These are phyloP conservation scores for Mucor irregularis DNA, from an alignment of 371 early-diverging fungal species.

Conservation along the genomic window DNA sequence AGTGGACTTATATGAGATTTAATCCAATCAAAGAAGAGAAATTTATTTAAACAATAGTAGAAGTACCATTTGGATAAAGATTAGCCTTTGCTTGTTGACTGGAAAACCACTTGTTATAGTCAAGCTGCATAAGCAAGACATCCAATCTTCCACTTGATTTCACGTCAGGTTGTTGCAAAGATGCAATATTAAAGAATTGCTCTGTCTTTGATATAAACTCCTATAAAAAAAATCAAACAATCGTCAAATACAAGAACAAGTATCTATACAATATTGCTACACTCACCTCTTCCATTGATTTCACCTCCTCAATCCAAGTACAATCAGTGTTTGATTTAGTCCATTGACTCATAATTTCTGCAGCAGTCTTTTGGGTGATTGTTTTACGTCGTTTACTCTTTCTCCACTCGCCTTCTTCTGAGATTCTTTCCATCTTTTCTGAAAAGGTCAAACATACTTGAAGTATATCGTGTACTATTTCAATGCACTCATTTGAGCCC, in stretches of 20 bases:
- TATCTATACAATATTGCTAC: background rate
- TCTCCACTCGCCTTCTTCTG: conserved; percentile 34
- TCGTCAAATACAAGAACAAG: background rate
- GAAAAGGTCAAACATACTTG: conserved; percentile 46
- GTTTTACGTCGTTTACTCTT: conserved; percentile 23
- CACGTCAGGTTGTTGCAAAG: conserved; percentile 37
- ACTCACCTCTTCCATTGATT: background rate
- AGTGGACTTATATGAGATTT: background rate
- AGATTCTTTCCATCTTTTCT: conserved; percentile 28
- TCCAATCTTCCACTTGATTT: conserved; percentile 56
- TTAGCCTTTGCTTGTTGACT: background rate
- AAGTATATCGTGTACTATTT: conserved; percentile 35
- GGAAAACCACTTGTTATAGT: conserved; percentile 58
- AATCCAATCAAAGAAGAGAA: no score
- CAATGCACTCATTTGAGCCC: conserved; percentile 32
- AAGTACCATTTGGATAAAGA: background rate
- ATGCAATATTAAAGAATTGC: conserved; percentile 50
- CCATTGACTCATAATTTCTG: conserved; percentile 45
- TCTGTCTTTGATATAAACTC: conserved; percentile 52
- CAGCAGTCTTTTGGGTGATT: conserved; percentile 28
- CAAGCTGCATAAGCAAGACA: conserved; percentile 64
- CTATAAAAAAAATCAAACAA: conserved; percentile 31
- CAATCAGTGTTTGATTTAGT: conserved; percentile 18
- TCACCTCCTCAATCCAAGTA: conserved; percentile 28
- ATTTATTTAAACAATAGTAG: background rate